Conservation (phyloP, 305 asterid genomes). For the Ajuga reptans region DNA sequence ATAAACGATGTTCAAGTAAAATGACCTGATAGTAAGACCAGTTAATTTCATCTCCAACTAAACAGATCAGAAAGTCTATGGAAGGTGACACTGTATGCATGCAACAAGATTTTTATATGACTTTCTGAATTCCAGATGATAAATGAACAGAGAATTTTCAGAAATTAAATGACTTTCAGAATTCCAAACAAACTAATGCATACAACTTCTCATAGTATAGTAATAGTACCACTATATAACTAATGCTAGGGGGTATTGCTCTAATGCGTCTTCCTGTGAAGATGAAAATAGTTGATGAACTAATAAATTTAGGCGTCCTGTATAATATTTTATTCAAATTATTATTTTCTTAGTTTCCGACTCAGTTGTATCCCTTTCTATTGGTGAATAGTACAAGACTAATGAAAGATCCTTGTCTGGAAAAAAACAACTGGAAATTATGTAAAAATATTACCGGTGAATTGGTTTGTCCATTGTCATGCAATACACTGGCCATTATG, state of each 20-base stretch:
- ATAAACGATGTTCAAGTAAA: background rate
- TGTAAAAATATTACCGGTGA: constrained; percentile 47
- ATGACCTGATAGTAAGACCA: background rate
- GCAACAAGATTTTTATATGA: background rate
- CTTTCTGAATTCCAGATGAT: background rate
- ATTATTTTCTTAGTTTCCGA: constrained; percentile 13
- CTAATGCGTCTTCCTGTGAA: background rate
- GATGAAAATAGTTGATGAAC: background rate
- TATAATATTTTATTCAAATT: background rate
- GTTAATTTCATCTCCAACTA: background rate
- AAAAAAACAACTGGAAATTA: constrained; percentile 6
- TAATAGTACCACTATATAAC: background rate
- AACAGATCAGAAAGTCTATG: background rate
- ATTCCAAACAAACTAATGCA: background rate
- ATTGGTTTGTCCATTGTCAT: constrained; percentile 41
- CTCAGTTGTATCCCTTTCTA: background rate
- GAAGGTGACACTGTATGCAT: background rate
- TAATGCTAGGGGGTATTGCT: background rate
- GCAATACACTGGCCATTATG: constrained; percentile 55
- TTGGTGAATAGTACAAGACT: background rate
- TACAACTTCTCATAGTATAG: background rate
- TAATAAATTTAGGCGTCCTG: background rate
- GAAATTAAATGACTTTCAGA: background rate
- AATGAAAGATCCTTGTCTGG: background rate
- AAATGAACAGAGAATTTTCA: background rate